Evolutionary conservation across 108 stramenopile species (phyloP).

Genomic region (Cyclostephanos tholiformis): DNA sequence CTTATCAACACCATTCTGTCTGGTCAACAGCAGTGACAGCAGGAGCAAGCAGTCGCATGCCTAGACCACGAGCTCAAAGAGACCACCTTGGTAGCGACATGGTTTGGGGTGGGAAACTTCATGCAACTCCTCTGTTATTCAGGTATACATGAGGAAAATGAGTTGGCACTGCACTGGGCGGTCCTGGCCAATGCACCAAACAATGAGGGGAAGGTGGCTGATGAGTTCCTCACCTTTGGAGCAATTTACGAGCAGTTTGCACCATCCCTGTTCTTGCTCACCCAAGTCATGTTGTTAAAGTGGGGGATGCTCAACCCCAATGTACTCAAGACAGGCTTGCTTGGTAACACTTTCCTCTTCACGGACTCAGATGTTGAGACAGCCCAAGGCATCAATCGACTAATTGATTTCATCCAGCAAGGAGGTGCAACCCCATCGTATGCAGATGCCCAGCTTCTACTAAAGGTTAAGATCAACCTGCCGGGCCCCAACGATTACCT

Average conservation of each 20-base stretch:
- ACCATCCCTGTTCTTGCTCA: too few relatives aligned
- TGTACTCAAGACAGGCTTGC: background rate
- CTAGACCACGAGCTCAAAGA: too few relatives aligned
- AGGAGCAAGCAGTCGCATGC: too few relatives aligned
- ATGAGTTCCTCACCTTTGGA: background rate
- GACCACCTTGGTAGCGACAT: too few relatives aligned
- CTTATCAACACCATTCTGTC: too few relatives aligned
- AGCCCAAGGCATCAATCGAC: background rate
- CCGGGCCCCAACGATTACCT: too few relatives aligned
- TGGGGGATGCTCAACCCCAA: background rate
- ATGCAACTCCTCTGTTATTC: too few relatives aligned
- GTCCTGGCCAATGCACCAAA: constrained; percentile 11
- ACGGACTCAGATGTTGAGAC: background rate
- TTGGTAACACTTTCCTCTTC: background rate
- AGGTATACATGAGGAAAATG: background rate
- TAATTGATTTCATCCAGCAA: background rate
- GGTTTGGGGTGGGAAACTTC: too few relatives aligned
- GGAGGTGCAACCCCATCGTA: too few relatives aligned
- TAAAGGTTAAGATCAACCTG: too few relatives aligned
- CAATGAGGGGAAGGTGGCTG: background rate
- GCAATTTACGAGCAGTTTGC: background rate
- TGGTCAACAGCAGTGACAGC: too few relatives aligned
- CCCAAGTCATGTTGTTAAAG: background rate
- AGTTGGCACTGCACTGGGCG: constrained; percentile 1
- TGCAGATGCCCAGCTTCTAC: too few relatives aligned